phyloP scores from a whole-genome alignment of 805 yeast genomes.

The Zygosaccharomyces bisporus region DNA sequence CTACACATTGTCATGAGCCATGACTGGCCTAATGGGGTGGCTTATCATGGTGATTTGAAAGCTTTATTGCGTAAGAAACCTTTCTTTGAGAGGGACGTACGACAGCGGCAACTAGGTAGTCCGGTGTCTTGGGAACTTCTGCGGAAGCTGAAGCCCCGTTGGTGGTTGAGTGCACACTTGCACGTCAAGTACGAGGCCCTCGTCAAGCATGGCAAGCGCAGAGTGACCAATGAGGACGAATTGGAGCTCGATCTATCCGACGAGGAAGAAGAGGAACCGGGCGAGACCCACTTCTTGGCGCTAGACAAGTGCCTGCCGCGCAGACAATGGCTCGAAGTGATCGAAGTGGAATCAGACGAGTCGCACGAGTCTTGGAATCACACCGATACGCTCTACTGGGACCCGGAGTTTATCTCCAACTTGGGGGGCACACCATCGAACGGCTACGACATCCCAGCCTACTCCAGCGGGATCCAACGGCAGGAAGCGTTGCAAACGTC shows the following conservation, averaged over 20 bases:
- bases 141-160: slow-evolving; percentile 50
- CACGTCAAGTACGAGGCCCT: slow-evolving; percentile 70
- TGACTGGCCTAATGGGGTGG: slow-evolving; percentile 92
- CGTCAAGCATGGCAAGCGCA: slow-evolving; percentile 39
- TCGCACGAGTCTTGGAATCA: slow-evolving; percentile 24
- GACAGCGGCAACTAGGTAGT: slow-evolving; percentile 61
- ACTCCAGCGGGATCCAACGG: slow-evolving; percentile 19
- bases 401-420: slow-evolving; percentile 37
- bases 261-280: slow-evolving; percentile 13
- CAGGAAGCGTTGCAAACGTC: slow-evolving; percentile 24
- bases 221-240: slow-evolving; percentile 28
- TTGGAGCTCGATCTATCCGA: slow-evolving; percentile 33
- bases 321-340: slow-evolving; percentile 52
- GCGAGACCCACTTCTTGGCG: slow-evolving; percentile 58
- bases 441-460: slow-evolving; percentile 17
- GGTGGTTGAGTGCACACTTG: slow-evolving; percentile 89
- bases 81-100: slow-evolving; percentile 62
- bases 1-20: slow-evolving; percentile 69
- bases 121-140: slow-evolving; percentile 60
- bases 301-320: slow-evolving; percentile 78
- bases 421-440: slow-evolving; percentile 14
- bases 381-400: slow-evolving; percentile 31
- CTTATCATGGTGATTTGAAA: slow-evolving; percentile 54
- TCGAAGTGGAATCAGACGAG: slow-evolving; percentile 41
- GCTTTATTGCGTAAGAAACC: slow-evolving; percentile 56